Percentiles rank a stretch among this genome's conserved stretches.
phyloP scores from a whole-genome alignment of 2,329 filamentous ascomycete genomes.

The Myriosclerotinia scirpicola region DNA sequence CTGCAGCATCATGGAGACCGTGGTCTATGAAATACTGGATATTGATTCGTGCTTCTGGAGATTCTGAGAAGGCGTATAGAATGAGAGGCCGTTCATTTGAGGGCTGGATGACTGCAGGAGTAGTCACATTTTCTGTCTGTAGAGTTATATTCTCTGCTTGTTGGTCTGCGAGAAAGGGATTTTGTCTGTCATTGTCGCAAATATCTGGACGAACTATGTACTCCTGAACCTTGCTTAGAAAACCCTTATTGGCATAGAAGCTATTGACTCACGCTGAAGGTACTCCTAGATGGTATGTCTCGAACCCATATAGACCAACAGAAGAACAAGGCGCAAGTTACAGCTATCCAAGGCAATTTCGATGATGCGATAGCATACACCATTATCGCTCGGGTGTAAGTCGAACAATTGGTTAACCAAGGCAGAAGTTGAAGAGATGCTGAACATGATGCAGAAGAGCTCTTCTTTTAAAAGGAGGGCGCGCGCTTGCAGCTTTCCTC shows the following conservation, averaged over 20 bases:
- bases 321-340: not conserved
- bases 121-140: not conserved
- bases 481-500: not conserved
- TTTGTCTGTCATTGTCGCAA: not conserved
- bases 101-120: not conserved
- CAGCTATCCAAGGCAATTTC: slow-evolving; percentile 7
- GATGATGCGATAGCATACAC: slow-evolving; percentile 5
- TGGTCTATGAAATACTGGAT: slow-evolving; percentile 38
- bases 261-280: not conserved
- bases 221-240: not conserved
- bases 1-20: slow-evolving; percentile 36
- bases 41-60: slow-evolving; percentile 33
- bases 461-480: not conserved
- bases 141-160: not conserved
- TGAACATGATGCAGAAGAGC: not conserved
- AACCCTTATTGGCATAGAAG: not conserved
- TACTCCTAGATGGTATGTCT: not conserved
- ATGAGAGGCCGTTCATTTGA: slow-evolving; percentile 31
- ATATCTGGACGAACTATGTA: not conserved
- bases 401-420: not conserved
- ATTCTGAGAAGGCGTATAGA: slow-evolving; percentile 38
- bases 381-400: not conserved
- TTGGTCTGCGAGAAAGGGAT: not conserved
- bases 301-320: slow-evolving; percentile 5
- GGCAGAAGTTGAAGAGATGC: not conserved